Base-by-base conservation (phyloP, 305 asterid species). In the Fraxinus nigra region DNA sequence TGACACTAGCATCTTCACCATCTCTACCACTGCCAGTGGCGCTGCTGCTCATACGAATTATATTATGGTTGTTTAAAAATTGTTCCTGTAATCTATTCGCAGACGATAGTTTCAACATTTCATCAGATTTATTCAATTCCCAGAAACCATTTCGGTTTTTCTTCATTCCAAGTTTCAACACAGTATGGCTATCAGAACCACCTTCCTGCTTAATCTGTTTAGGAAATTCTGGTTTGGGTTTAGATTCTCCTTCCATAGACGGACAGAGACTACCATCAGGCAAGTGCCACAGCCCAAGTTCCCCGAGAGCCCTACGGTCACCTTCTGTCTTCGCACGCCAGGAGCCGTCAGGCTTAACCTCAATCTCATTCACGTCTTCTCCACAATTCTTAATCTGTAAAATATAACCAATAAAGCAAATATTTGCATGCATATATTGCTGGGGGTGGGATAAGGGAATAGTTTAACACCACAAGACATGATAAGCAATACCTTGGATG, bases 281-380 rank as follows among this genome's bases (percentile, higher is more conserved):
- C n/a, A 85, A 88, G 87, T 97, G 99, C 99, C 99, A 97, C 61
- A 86, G 86, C 80, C 93, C 96, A 86, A 93, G 93, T 87, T 92
- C 98, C 81, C 97, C 97, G 54, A 93, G 93, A 88, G 86, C 85
- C 87, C 85, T 89, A 69, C 91, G 90, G 79, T 93, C 98, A 78
- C 93, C 91, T 80, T 97, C 99, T 78, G 89, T 83, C 89, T 92
- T 97, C 28, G 93, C 98, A 61, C 98, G 99, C 99, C 99, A 97
- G 81, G 97, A 92, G 81, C 99, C 98, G 81, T 97, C 98, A 48
- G 98, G 98, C 88, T 97, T 97, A 88, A 95, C 97, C 90, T 97
- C 99, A 81, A 97, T 90, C 83, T 92, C 98, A 56, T 95, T 87
- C 54, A 95, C 91, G 82, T 97, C 98, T 90, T 93, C 98, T 80